These are phyloP conservation scores for Yarrowia deformans DNA, from an alignment of 805 yeast genomes.

Conservation along the genomic window DNA sequence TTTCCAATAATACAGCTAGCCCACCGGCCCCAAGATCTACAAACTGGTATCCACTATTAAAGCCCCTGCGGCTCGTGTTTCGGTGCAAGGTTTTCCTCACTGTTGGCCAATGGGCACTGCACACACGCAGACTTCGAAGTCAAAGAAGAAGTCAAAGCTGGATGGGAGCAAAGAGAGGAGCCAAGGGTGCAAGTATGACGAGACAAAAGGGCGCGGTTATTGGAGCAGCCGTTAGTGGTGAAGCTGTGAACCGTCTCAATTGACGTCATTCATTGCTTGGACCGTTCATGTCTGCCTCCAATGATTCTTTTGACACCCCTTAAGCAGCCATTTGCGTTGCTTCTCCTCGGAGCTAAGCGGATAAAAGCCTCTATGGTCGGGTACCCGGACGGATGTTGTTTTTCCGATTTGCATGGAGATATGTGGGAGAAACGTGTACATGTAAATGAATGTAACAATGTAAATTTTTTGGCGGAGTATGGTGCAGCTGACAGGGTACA, in stretches of 20 bases:
- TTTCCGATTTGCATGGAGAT: constrained; percentile 39
- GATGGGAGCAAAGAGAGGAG: constrained; percentile 39
- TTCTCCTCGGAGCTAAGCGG: constrained; percentile 32
- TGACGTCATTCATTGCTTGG: neutral
- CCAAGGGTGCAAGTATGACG: constrained; percentile 35
- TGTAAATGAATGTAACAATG: constrained; percentile 39
- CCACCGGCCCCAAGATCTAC: neutral
- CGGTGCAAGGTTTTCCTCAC: constrained; percentile 21
- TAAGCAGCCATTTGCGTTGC: neutral
- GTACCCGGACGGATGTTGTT: constrained; percentile 38
- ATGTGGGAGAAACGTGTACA: constrained; percentile 39
- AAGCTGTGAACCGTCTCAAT: neutral
- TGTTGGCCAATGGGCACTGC: constrained; percentile 36
- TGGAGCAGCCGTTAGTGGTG: neutral
- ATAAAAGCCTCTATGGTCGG: constrained; percentile 32
- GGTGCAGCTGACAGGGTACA: constrained; percentile 36
- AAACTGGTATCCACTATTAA: neutral
- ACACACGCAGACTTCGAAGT: constrained; percentile 31
- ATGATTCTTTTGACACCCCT: neutral
- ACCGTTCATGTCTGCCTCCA: neutral
- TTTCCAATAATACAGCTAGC: neutral
- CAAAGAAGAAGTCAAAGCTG: constrained; percentile 25
- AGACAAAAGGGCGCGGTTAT: constrained; percentile 18
- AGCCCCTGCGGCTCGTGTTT: constrained; percentile 17
- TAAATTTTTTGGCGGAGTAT: constrained; percentile 31